Percentiles rank a stretch among this genome's conserved stretches.
Evolutionary conservation across 352 stramenopile species (phyloP).

Genomic region (Aphanomyces invadans): DNA sequence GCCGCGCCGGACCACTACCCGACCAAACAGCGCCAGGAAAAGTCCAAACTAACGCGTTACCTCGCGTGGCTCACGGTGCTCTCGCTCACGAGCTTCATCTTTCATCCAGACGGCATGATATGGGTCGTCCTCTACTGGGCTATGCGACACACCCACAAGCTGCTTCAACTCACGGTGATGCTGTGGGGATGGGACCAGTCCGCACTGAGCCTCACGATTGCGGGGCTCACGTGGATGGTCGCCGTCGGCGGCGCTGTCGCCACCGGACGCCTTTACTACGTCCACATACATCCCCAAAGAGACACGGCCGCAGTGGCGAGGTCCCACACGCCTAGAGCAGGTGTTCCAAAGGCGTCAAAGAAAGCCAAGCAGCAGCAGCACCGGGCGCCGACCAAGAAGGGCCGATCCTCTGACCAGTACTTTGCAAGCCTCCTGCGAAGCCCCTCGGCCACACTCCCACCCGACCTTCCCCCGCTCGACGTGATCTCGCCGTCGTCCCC

Average conservation of each 20-base stretch:
- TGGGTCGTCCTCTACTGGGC: slow-evolving; percentile 3
- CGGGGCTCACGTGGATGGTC: neutral
- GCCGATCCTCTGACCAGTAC: neutral
- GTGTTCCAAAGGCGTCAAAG: neutral
- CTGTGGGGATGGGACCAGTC: neutral
- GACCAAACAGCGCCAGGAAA: slow-evolving; percentile 1
- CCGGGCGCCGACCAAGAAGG: neutral
- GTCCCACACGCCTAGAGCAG: too few species aligned
- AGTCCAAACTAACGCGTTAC: slow-evolving; percentile 20
- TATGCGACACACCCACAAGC: neutral
- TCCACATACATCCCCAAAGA: neutral
- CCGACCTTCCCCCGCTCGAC: too few species aligned
- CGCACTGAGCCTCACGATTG: neutral
- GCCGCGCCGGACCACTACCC: neutral
- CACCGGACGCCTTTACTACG: neutral
- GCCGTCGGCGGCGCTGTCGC: neutral
- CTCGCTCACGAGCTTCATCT: slow-evolving; percentile 23
- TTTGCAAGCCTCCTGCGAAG: neutral
- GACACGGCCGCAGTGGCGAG: neutral
- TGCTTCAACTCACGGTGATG: slow-evolving; percentile 2
- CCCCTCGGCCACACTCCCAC: too few species aligned
- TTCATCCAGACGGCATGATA: slow-evolving; percentile 23
- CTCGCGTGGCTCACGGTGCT: slow-evolving; percentile 21
- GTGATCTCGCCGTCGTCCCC: too few species aligned
- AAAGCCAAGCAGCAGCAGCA: neutral